Percentiles rank a stretch among this genome's conserved stretches.
phyloP scores from a whole-genome alignment of 768 basidiomycete species.

The Porphyrellus cyaneotinctus region DNA sequence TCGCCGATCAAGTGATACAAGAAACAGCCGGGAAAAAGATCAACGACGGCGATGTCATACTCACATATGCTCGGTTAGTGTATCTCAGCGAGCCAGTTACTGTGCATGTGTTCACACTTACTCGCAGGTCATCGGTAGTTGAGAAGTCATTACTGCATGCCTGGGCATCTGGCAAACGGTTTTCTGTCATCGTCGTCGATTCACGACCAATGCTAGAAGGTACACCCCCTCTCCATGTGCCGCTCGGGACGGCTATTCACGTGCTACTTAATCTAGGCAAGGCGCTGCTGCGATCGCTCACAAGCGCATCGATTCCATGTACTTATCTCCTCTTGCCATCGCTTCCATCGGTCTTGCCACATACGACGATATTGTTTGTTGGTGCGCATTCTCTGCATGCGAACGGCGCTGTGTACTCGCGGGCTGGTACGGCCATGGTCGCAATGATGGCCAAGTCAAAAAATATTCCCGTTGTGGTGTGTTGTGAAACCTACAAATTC shows the following conservation, averaged over 20 bases:
- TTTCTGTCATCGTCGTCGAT: constrained; percentile 91
- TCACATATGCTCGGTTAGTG: constrained; percentile 85
- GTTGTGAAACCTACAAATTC: constrained; percentile 99
- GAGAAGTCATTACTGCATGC: constrained; percentile 84
- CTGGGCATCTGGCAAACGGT: constrained; percentile 65
- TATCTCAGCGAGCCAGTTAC: not conserved
- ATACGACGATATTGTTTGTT: constrained; percentile 80
- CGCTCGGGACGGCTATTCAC: not conserved
- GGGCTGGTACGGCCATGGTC: constrained; percentile 93
- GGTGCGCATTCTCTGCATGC: constrained; percentile 94
- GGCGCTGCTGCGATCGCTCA: constrained; percentile 64
- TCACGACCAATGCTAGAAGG: constrained; percentile 95
- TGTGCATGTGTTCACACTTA: not conserved
- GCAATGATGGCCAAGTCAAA: constrained; percentile 93
- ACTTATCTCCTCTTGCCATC: constrained; percentile 92
- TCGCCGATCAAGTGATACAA: constrained; percentile 92
- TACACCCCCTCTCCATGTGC: constrained; percentile 17
- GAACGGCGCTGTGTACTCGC: constrained; percentile 90
- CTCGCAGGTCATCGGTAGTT: constrained; percentile 82
- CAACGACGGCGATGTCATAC: constrained; percentile 85
- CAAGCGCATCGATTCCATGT: constrained; percentile 67
- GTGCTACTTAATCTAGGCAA: constrained; percentile 53
- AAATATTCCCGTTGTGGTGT: constrained; percentile 90
- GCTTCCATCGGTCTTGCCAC: constrained; percentile 71
- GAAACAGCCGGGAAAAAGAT: constrained; percentile 89